phyloP scores from a whole-genome alignment of 176 grass and related monocot species.

The Hyparrhenia diplandra region DNA sequence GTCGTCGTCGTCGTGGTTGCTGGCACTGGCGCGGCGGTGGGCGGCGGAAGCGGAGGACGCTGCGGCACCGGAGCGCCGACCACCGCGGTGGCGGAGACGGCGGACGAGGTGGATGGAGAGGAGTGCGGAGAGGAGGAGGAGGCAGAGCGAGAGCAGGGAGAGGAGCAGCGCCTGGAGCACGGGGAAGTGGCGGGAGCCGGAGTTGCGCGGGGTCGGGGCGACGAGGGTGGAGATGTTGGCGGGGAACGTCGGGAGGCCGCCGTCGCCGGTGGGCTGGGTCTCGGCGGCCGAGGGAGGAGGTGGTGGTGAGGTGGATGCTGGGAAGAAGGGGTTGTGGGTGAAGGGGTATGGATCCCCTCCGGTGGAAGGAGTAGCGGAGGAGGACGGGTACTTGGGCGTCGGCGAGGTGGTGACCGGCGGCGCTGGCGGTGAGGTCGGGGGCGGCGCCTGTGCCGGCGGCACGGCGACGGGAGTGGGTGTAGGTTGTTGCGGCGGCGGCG shows the following conservation, averaged over 20 bases:
- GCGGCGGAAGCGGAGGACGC: not conserved
- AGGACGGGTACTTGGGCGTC: constrained; percentile 22
- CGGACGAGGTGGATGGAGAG: constrained; percentile 49
- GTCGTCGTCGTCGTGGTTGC: not conserved
- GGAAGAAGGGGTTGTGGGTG: constrained; percentile 55
- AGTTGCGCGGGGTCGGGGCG: not conserved
- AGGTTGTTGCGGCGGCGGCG: not conserved
- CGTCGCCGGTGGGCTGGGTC: not conserved
- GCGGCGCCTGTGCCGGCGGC: not conserved
- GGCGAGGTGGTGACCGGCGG: not conserved
- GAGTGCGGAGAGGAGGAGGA: constrained; percentile 37
- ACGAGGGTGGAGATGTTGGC: constrained; percentile 55
- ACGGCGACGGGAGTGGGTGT: not conserved
- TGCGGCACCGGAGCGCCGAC: not conserved
- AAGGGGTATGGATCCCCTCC: constrained; percentile 27
- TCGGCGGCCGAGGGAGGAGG: not conserved
- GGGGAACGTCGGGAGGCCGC: constrained; percentile 33
- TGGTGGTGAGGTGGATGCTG: not conserved
- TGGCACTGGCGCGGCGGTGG: not conserved
- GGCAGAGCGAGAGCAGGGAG: constrained; percentile 39
- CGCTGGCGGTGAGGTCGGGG: not conserved
- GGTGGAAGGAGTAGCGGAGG: constrained; percentile 15
- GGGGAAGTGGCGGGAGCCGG: constrained; percentile 15
- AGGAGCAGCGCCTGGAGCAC: constrained; percentile 50
- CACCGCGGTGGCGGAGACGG: constrained; percentile 9